phyloP scores from a whole-genome alignment of 139 green algal genomes.

The Chlamydomonas asymmetrica region DNA sequence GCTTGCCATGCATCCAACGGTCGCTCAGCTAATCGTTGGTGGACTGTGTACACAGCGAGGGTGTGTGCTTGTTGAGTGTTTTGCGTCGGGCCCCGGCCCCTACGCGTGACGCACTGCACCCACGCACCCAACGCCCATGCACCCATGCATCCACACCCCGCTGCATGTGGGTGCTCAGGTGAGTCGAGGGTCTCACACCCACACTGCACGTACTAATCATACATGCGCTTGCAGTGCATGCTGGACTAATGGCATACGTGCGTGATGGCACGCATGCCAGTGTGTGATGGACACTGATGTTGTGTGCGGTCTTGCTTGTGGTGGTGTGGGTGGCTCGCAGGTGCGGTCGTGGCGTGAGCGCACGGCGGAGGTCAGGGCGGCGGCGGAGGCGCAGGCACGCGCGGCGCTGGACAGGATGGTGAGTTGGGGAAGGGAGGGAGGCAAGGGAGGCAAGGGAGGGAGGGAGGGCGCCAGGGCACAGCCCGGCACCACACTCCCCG shows the following conservation, averaged over 20 bases:
- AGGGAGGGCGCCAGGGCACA: too few species aligned
- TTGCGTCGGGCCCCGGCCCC: too few species aligned
- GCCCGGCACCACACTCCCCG: too few species aligned
- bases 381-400: slow-evolving; percentile 11
- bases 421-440: too few species aligned
- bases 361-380: slow-evolving; percentile 23
- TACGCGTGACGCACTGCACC: too few species aligned
- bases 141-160: background rate
- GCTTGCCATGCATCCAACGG: background rate
- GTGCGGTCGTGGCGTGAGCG: slow-evolving; percentile 37
- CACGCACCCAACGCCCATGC: too few species aligned
- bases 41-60: too few species aligned
- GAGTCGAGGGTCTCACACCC: background rate
- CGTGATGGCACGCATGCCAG: background rate
- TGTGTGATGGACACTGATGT: background rate
- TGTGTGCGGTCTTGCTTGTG: background rate
- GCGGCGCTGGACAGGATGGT: slow-evolving; percentile 42
- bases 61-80: too few species aligned
- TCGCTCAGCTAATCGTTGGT: background rate
- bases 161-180: background rate
- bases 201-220: background rate
- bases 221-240: background rate
- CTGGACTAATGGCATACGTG: background rate
- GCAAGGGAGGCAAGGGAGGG: too few species aligned
- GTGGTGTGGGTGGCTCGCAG: slow-evolving; percentile 1